A percentile compares a stretch with the other conserved stretches of the same genome.
Conservation (phyloP, 306 rosid species). For the Medicago ruthenica region DNA sequence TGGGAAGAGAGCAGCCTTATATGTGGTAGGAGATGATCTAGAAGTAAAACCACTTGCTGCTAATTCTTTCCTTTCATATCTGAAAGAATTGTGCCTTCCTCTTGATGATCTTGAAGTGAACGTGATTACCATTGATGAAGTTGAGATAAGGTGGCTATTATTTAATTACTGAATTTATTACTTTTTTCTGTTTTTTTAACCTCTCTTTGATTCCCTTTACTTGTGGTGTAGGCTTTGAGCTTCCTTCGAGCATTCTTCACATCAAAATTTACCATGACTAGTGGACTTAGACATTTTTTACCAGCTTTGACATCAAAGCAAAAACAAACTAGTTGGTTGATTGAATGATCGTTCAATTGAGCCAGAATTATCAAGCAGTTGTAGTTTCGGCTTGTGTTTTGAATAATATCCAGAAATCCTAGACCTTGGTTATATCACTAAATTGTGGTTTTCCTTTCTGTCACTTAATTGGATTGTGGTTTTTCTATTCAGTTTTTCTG, state of each 20-base stretch:
- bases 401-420: background rate
- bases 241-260: slow-evolving; percentile 40
- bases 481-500: background rate
- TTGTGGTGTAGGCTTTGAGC: slow-evolving; percentile 38
- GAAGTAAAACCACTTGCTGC: background rate
- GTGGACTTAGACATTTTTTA: background rate
- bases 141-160: slow-evolving; percentile 16
- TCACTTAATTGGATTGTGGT: background rate
- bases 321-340: background rate
- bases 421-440: background rate
- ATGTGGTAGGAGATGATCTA: background rate
- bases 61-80: background rate
- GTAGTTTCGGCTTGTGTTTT: too few relatives aligned
- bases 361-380: background rate
- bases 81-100: background rate
- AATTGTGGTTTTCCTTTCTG: background rate
- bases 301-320: background rate
- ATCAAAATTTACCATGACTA: slow-evolving; percentile 2
- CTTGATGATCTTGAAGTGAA: slow-evolving; percentile 42
- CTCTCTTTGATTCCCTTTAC: background rate
- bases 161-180: background rate
- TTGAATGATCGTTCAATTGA: background rate
- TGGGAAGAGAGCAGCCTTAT: background rate
- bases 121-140: slow-evolving; percentile 18
- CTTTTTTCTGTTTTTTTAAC: background rate